Conservation (phyloP, 2,329 filamentous ascomycete species). For the Thyridium curvatum region DNA sequence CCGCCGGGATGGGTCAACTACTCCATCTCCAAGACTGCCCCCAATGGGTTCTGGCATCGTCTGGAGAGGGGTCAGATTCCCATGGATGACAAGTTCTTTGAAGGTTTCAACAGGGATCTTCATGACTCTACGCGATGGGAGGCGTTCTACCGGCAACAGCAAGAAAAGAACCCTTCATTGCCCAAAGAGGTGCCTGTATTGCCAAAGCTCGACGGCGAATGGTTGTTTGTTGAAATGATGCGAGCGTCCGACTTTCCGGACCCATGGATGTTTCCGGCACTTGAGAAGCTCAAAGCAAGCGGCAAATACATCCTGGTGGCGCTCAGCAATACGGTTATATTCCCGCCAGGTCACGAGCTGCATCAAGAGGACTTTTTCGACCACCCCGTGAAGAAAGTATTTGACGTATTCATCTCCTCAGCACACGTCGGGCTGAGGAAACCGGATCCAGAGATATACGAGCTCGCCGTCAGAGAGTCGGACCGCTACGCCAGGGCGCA, state of each 20-base stretch:
- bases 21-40: conserved; percentile 73
- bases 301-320: conserved; percentile 70
- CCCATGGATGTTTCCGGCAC: conserved; percentile 81
- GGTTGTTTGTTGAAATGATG: conserved; percentile 93
- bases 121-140: conserved; percentile 62
- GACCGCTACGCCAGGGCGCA: conserved; percentile 55
- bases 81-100: conserved; percentile 70
- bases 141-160: conserved; percentile 48
- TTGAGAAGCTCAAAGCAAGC: conserved; percentile 60
- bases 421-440: conserved; percentile 86
- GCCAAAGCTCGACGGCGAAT: conserved; percentile 69
- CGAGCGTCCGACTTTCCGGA: conserved; percentile 61
- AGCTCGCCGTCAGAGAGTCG: conserved; percentile 61
- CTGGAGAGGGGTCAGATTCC: conserved; percentile 79
- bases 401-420: conserved; percentile 83
- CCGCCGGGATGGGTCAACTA: conserved; percentile 89
- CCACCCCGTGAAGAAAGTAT: conserved; percentile 58
- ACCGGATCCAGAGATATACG: conserved; percentile 77
- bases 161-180: conserved; percentile 31
- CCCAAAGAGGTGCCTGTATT: conserved; percentile 48
- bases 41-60: conserved; percentile 79
- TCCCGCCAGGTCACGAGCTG: conserved; percentile 68
- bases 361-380: conserved; percentile 44
- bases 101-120: conserved; percentile 69
- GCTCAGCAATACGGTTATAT: conserved; percentile 84